Evolutionary conservation across 768 basidiomycete genomes (phyloP), one percentile per base, ranked within the genome.

Genomic region (Rhodosporidiobolus sp.): DNA sequence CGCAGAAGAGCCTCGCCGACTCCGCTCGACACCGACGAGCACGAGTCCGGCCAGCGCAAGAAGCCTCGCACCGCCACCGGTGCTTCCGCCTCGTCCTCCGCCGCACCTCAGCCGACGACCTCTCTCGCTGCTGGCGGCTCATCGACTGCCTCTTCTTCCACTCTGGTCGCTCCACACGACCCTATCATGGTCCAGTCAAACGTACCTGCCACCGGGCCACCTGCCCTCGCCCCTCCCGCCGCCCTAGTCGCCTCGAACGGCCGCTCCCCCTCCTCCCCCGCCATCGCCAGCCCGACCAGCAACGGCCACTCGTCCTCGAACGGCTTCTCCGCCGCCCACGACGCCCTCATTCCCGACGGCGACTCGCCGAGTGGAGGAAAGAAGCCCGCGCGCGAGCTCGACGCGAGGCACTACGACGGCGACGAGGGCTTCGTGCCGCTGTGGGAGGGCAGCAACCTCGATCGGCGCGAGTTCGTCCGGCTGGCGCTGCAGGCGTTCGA

Each of bases 401-500:
- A 72, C 32, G 61, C 65, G 49, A 55, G 32, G 60, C 52, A 72
- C 60, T 71, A 67, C 48, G 57, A 68, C 22, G 67, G 62, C 34
- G 73, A 59, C 26, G 67, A 61, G 38, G 66, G 59, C 7, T 77
- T 77, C 55, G 72, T 76, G 30, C 74, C 76, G 30, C 67, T 73
- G 14, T 74, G 67, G 69, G 69, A 61, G 9, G 72, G 72, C 3
- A 76, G 69, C 57, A 57, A 69, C n/a, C 56, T 83, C 30, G 79
- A 82, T 57, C 75, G 81, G 66, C 77, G 82, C 65, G 83, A 83
- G 67, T 79, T 83, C 26, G 82, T 83, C 7, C 70, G 83, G 58
- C 64, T 84, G n/a, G 80, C 82, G 8, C 56, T 84, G 19, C 83
- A 84, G 67, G 78, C 80, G 22, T 70, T 84, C 55, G 68, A 79